Evolutionary conservation across 2,329 filamentous ascomycete genomes (phyloP), one percentile per base, ranked within the genome.

Genomic region (Knufia petricola): DNA sequence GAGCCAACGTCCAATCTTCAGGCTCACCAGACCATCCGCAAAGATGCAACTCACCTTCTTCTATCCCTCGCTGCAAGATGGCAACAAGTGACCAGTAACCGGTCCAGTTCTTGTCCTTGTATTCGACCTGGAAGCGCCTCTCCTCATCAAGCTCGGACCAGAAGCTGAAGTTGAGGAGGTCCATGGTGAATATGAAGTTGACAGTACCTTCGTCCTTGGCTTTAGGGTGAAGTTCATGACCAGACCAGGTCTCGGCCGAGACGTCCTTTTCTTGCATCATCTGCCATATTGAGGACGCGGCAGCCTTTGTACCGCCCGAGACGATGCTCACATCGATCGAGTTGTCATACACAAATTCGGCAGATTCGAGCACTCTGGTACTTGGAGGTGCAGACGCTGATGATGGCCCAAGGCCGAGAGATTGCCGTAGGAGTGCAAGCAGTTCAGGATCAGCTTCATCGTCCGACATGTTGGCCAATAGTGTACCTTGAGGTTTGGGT

Each of bases 111-210:
- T 79, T 82, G 23, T 80, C 88, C 39, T 76, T 77, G 66, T 95
- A 96, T 50, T 86, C 82, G 36, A 98, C 77, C 8, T 84, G 77
- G 64, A 90, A 98, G 9, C 87, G 76, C 59, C 90, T 81, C 3
- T 80, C 75, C 9, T 85, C 81, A 2, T 65, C 60, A 51, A 74
- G 67, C 46, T 86, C 82, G 12, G 87, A 94, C 92, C 92, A 98
- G 65, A 98, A 98, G 19, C 84, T 94, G 63, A 96, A 98, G 64
- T 98, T 98, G 44, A 98, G 71, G 23, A 98, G 66, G 64, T 98
- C 92, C 87, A 98, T 94, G 17, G 86, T 87, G 64, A 98, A 96
- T 59, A 98, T 90, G 63, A 98, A 96, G 54, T 86, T 83, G 19
- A 94, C 79, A 0, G 87, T 89, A 44, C 68, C 75, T 60, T 87